Percentiles rank a stretch among this genome's conserved stretches.
These are phyloP conservation scores for Aegilops umbellulata DNA, from an alignment of 176 grass and related monocot species.

Conservation along the genomic window DNA sequence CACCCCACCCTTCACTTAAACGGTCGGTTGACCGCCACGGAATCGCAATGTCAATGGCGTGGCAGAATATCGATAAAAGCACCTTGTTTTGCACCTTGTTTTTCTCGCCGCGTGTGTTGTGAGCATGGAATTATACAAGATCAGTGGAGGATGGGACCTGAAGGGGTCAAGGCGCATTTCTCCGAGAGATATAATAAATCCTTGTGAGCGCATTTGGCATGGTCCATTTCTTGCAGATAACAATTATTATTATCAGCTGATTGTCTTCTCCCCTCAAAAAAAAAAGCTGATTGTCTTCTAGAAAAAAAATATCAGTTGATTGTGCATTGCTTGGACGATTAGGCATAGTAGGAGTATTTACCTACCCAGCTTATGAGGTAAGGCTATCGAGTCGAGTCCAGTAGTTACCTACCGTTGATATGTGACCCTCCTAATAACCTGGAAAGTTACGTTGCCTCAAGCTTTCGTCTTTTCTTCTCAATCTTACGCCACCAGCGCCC, in stretches of 20 bases:
- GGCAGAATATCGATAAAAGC: neutral
- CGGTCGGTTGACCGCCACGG: neutral
- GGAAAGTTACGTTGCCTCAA: conserved; percentile 26
- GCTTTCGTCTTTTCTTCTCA: conserved; percentile 17
- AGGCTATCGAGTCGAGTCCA: neutral
- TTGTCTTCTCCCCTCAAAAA: no score
- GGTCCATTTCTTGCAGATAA: neutral
- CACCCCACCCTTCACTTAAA: no score
- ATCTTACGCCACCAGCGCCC: conserved; percentile 28
- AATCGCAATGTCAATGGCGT: neutral
- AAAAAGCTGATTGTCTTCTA: neutral
- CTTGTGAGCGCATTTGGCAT: neutral
- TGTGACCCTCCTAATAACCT: conserved; percentile 47
- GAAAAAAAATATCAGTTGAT: neutral
- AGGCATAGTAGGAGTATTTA: neutral
- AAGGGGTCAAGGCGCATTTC: conserved; percentile 12
- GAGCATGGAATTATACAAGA: neutral
- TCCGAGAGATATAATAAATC: neutral
- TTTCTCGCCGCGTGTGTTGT: neutral
- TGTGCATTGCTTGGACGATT: conserved; percentile 4
- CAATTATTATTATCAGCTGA: neutral
- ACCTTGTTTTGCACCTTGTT: neutral
- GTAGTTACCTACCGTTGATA: conserved; percentile 38
- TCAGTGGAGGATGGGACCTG: neutral
- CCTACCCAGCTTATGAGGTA: conserved; percentile 26